These are phyloP conservation scores for Nakaseomyces kungkrabaensis DNA, from an alignment of 1,139 yeast species.

Conservation along the genomic window DNA sequence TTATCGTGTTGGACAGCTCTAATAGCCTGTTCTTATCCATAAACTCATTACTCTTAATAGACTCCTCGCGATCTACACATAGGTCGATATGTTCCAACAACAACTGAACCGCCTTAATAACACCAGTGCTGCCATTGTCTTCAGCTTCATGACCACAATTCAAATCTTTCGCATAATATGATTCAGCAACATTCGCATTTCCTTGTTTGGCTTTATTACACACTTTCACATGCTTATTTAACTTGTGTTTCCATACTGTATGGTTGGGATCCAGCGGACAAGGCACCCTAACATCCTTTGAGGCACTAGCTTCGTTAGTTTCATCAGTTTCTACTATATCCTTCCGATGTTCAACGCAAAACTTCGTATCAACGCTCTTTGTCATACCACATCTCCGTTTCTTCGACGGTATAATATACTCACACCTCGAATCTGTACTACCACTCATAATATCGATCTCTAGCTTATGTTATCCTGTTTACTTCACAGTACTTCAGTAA, in stretches of 20 bases:
- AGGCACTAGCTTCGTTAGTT: background rate
- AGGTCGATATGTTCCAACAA: conserved; percentile 12
- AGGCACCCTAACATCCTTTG: conserved; percentile 37
- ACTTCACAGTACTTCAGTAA: no score
- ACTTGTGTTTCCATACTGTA: conserved; percentile 53
- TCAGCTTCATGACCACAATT: conserved; percentile 11
- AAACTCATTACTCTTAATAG: conserved; percentile 20
- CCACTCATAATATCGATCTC: background rate
- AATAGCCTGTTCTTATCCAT: conserved; percentile 28
- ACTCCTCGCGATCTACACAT: background rate
- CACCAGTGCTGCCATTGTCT: conserved; percentile 12
- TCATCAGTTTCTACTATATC: background rate
- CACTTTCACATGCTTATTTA: conserved; percentile 47
- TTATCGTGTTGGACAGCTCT: conserved; percentile 41
- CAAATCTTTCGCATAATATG: conserved; percentile 15
- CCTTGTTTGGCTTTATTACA: conserved; percentile 42
- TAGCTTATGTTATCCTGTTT: no score
- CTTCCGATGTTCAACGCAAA: conserved; percentile 22
- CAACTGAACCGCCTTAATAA: background rate
- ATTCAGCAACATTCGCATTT: conserved; percentile 34
- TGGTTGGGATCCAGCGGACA: conserved; percentile 77
- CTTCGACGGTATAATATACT: conserved; percentile 17
- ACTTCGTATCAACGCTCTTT: conserved; percentile 10
- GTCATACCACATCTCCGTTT: conserved; percentile 27
- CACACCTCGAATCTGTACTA: conserved; percentile 16